phyloP scores from a whole-genome alignment of 2,329 filamentous ascomycete species.

The Clonostachys solani region DNA sequence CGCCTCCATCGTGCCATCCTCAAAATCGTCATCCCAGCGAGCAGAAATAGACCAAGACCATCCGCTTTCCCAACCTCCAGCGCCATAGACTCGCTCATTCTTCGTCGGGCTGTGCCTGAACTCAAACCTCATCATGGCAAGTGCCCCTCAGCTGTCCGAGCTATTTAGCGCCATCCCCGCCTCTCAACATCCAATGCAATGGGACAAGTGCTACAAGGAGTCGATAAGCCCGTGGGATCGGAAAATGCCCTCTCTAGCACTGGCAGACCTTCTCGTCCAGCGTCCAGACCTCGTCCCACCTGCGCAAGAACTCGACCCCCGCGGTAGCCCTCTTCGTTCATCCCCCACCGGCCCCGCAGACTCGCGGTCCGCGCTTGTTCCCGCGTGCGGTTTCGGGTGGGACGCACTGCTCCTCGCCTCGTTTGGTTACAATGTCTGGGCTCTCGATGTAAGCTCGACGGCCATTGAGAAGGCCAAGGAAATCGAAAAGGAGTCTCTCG shows the following conservation, averaged over 20 bases:
- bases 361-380: conserved; percentile 57
- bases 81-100: no score
- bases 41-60: no score
- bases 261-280: conserved; percentile 45
- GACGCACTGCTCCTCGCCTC: conserved; percentile 73
- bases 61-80: no score
- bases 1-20: no score
- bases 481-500: conserved; percentile 31
- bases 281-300: conserved; percentile 37
- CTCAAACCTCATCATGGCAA: background rate
- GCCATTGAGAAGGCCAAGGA: conserved; percentile 40
- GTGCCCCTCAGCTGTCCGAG: background rate
- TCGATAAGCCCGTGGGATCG: conserved; percentile 51
- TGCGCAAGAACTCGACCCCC: conserved; percentile 20
- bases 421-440: conserved; percentile 73
- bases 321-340: conserved; percentile 16
- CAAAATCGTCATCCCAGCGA: no score
- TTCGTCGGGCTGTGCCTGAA: no score
- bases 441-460: conserved; percentile 60
- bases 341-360: conserved; percentile 12
- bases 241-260: conserved; percentile 44
- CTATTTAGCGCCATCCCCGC: conserved; percentile 24
- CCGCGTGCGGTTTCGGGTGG: conserved; percentile 78
- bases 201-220: conserved; percentile 44
- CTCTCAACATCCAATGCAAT: conserved; percentile 28